These are phyloP conservation scores for Digitaria exilis DNA, from an alignment of 202 grass and related monocot species.

Conservation along the genomic window DNA sequence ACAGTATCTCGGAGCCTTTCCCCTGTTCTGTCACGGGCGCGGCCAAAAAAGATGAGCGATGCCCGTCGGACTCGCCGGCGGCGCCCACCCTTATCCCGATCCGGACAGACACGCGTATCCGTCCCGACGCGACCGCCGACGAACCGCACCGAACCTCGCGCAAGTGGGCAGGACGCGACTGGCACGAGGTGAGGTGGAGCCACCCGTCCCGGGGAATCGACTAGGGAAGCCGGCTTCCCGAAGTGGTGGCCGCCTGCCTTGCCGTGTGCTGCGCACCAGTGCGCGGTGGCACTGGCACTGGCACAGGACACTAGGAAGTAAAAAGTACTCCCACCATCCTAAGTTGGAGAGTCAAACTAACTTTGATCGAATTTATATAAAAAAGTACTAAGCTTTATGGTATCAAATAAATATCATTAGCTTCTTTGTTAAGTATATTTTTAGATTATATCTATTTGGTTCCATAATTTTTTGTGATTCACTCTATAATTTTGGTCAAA, in stretches of 20 bases:
- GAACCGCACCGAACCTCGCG: neutral
- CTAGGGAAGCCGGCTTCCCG: neutral
- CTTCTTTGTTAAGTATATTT: no score
- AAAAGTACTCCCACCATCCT: no score
- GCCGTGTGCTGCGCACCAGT: neutral
- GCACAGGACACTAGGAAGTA: no score
- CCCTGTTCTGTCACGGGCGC: no score
- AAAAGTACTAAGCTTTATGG: no score
- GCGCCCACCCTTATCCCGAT: neutral
- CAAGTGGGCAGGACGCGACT: neutral
- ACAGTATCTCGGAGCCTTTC: neutral
- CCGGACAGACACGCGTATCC: constrained; percentile 11
- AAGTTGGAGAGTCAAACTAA: no score
- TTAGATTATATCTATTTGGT: no score
- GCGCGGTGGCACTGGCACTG: neutral
- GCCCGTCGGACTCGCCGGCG: neutral
- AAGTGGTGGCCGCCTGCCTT: neutral
- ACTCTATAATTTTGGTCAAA: no score
- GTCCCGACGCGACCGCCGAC: neutral
- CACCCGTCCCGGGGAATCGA: neutral
- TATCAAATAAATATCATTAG: no score
- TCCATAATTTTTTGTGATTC: no score
- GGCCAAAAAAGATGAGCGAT: neutral
- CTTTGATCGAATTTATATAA: no score
- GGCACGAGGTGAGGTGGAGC: neutral